Evolutionary conservation across 2,329 filamentous ascomycete species (phyloP).

Genomic region (Exutisphaerella laricina): DNA sequence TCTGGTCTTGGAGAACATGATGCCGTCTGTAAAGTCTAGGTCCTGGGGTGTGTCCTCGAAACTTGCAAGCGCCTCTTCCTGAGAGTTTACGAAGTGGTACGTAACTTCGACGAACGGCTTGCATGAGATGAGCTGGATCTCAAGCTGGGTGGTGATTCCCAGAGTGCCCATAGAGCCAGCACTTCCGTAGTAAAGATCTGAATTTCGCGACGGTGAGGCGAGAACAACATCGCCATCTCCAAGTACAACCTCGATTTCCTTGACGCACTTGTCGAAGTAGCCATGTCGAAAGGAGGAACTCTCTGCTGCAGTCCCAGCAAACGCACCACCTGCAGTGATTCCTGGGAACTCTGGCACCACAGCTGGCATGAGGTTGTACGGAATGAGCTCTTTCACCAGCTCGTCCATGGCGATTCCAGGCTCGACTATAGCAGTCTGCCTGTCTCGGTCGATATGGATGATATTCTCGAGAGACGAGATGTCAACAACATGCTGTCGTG

Average conservation of each 20-base stretch:
- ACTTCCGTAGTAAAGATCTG: constrained; percentile 59
- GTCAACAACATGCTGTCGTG: constrained; percentile 37
- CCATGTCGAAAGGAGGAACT: constrained; percentile 61
- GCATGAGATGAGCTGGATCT: constrained; percentile 42
- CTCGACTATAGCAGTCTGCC: constrained; percentile 51
- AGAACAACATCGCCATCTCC: constrained; percentile 52
- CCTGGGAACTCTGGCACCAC: constrained; percentile 68
- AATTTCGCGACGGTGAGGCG: constrained; percentile 49
- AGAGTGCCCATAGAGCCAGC: constrained; percentile 61
- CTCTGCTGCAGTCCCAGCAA: constrained; percentile 60
- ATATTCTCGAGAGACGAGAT: constrained; percentile 44
- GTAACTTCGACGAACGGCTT: constrained; percentile 45
- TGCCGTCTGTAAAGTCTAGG: constrained; percentile 59
- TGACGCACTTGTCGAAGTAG: constrained; percentile 58
- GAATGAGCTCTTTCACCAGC: constrained; percentile 53
- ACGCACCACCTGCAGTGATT: constrained; percentile 63
- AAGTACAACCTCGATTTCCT: constrained; percentile 58
- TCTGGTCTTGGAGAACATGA: constrained; percentile 41
- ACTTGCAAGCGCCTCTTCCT: constrained; percentile 38
- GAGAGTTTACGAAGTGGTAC: constrained; percentile 38
- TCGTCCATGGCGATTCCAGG: constrained; percentile 64
- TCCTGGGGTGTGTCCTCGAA: constrained; percentile 30
- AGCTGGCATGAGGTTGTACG: constrained; percentile 51
- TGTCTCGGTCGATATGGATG: constrained; percentile 37
- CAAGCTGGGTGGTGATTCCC: constrained; percentile 56